Evolutionary conservation across 2,329 filamentous ascomycete genomes (phyloP).

Genomic region (Didymella keratinophila): DNA sequence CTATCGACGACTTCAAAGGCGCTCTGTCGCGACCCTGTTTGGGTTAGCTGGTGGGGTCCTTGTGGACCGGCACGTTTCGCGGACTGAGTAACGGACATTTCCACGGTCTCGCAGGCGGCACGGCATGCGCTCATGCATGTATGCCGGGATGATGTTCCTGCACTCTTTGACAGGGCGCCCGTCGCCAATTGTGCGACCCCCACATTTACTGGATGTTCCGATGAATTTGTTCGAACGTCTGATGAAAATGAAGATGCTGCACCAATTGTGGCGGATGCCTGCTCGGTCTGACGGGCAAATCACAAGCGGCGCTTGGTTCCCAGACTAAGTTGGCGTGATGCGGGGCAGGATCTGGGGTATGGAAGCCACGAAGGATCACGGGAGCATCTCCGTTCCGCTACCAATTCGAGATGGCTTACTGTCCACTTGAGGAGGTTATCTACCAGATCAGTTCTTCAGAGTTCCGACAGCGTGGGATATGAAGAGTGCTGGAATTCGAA

Average conservation of each 20-base stretch:
- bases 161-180: neutral
- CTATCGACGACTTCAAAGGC: neutral
- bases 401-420: constrained; percentile 4
- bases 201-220: no score
- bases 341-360: constrained; percentile 10
- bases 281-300: neutral
- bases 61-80: neutral
- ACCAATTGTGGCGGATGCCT: neutral
- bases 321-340: constrained; percentile 4
- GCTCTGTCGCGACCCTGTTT: constrained; percentile 5
- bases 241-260: neutral
- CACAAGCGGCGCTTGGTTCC: neutral
- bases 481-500: neutral
- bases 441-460: neutral
- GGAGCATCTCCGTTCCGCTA: constrained; percentile 1
- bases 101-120: neutral
- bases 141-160: neutral
- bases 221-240: neutral
- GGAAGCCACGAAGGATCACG: neutral
- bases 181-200: neutral
- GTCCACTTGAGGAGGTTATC: neutral
- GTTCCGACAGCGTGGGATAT: neutral
- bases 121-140: neutral
- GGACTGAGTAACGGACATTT: neutral
- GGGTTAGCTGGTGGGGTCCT: constrained; percentile 4